Evolutionary conservation across 306 rosid species (phyloP).

Genomic region (Vigna angularis): DNA sequence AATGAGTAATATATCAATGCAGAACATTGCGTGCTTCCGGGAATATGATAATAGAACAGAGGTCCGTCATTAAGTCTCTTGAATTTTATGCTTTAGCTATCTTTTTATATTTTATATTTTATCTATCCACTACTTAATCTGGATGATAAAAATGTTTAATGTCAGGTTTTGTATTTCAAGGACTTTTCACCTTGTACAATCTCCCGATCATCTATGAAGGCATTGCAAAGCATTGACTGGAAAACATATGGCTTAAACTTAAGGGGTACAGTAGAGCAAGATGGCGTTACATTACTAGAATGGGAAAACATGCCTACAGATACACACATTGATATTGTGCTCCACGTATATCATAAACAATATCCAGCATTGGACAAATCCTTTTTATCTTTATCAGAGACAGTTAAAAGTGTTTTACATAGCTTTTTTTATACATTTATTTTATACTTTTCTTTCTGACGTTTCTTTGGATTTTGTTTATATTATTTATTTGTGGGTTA

Average conservation of each 20-base stretch:
- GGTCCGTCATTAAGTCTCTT: conserved; percentile 55
- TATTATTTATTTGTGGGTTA: conserved; percentile 6
- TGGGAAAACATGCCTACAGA: conserved; percentile 72
- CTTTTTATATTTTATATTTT: conserved; percentile 32
- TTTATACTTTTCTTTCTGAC: conserved; percentile 19
- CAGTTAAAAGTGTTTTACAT: conserved; percentile 18
- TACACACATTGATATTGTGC: conserved; percentile 72
- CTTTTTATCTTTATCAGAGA: conserved; percentile 33
- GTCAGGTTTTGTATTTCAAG: conserved; percentile 79
- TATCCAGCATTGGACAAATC: conserved; percentile 51
- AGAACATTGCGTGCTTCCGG: conserved; percentile 56
- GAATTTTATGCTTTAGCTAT: conserved; percentile 33
- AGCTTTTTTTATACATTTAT: background rate
- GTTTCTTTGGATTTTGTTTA: conserved; percentile 2
- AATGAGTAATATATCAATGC: conserved; percentile 65
- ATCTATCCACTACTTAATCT: conserved; percentile 31
- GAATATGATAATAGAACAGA: conserved; percentile 59
- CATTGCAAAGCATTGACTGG: conserved; percentile 75
- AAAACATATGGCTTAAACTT: conserved; percentile 77
- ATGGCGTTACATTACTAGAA: conserved; percentile 61
- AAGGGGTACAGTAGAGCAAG: conserved; percentile 58
- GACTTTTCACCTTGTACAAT: conserved; percentile 68
- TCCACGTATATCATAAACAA: conserved; percentile 74
- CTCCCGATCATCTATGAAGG: conserved; percentile 66
- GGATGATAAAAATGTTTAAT: conserved; percentile 35